A percentile compares a stretch with the other conserved stretches of the same genome.
These are phyloP conservation scores for Apiospora sp. DNA, from an alignment of 2,329 filamentous ascomycete genomes.

Conservation along the genomic window DNA sequence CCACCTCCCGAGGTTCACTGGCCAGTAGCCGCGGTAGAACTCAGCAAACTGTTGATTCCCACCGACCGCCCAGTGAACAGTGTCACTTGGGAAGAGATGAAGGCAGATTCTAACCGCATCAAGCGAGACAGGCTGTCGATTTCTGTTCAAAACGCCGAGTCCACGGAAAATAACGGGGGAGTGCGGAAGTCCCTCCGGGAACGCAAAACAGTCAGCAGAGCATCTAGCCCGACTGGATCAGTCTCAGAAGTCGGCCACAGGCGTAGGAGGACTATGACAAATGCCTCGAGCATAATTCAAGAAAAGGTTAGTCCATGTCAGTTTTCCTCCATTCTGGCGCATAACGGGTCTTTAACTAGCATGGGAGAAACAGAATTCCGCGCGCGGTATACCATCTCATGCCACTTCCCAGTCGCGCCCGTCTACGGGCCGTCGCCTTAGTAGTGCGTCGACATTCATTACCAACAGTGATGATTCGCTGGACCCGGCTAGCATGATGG, in stretches of 20 bases:
- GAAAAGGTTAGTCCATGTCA: conserved; percentile 48
- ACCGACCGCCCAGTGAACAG: conserved; percentile 77
- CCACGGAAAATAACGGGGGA: conserved; percentile 29
- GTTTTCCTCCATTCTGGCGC: conserved; percentile 24
- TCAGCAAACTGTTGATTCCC: conserved; percentile 85
- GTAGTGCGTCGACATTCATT: conserved; percentile 52
- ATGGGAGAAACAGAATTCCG: conserved; percentile 39
- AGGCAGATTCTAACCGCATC: conserved; percentile 69
- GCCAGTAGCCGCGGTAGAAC: conserved; percentile 82
- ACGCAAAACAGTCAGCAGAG: conserved; percentile 67
- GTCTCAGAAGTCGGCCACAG: conserved; percentile 55
- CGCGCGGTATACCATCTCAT: conserved; percentile 44
- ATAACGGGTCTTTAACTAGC: conserved; percentile 30
- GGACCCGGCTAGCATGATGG: conserved; percentile 11
- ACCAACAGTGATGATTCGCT: conserved; percentile 38
- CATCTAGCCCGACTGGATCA: conserved; percentile 58
- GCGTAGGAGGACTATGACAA: conserved; percentile 69
- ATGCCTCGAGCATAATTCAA: conserved; percentile 53
- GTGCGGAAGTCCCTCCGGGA: conserved; percentile 74
- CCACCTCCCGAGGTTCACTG: conserved; percentile 85
- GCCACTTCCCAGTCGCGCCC: conserved; percentile 42
- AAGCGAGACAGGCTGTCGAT: conserved; percentile 63
- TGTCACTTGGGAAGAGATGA: conserved; percentile 80
- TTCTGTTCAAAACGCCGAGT: background rate
- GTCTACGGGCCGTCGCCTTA: conserved; percentile 55